These are phyloP conservation scores for Chrysoporthe deuterocubensis DNA, from an alignment of 2,329 filamentous ascomycete genomes.

Conservation along the genomic window DNA sequence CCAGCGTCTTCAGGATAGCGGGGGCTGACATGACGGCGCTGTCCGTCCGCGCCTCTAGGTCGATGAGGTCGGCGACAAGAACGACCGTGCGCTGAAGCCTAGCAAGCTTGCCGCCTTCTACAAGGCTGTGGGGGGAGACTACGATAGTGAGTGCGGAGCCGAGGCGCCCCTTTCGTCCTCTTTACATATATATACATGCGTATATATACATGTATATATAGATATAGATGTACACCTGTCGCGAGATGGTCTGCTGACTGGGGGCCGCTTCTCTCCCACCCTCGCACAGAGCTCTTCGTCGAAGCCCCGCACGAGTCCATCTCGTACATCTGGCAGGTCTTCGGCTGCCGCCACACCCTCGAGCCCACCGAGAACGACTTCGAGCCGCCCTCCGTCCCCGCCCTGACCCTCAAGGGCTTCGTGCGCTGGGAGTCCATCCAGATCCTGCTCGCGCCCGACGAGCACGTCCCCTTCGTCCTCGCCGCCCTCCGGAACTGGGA, in stretches of 20 bases:
- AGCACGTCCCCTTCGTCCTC: conserved; percentile 84
- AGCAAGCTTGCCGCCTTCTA: conserved; percentile 79
- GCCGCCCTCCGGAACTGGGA: conserved; percentile 78
- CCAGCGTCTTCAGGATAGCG: too few relatives aligned
- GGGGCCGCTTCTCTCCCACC: not conserved
- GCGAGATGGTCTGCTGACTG: conserved; percentile 22
- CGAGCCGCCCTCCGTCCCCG: conserved; percentile 69
- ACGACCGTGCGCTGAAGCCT: conserved; percentile 60
- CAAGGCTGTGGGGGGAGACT: conserved; percentile 73
- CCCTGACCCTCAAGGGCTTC: conserved; percentile 82
- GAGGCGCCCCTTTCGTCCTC: too few relatives aligned
- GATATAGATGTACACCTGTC: not conserved
- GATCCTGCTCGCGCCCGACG: conserved; percentile 82
- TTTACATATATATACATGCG: too few relatives aligned
- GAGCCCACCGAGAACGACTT: conserved; percentile 77
- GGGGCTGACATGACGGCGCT: conserved; percentile 23
- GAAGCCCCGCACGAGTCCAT: conserved; percentile 74
- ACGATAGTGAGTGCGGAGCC: conserved; percentile 57
- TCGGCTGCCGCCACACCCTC: conserved; percentile 87
- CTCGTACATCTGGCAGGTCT: conserved; percentile 89
- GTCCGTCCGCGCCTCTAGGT: conserved; percentile 47
- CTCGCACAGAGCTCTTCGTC: conserved; percentile 69
- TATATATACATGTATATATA: not conserved
- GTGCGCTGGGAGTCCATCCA: conserved; percentile 94
- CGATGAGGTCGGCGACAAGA: conserved; percentile 61